Percentiles rank a stretch among this genome's conserved stretches.
These are phyloP conservation scores for Macaranga tanarius DNA, from an alignment of 441 rosid species.

Conservation along the genomic window DNA sequence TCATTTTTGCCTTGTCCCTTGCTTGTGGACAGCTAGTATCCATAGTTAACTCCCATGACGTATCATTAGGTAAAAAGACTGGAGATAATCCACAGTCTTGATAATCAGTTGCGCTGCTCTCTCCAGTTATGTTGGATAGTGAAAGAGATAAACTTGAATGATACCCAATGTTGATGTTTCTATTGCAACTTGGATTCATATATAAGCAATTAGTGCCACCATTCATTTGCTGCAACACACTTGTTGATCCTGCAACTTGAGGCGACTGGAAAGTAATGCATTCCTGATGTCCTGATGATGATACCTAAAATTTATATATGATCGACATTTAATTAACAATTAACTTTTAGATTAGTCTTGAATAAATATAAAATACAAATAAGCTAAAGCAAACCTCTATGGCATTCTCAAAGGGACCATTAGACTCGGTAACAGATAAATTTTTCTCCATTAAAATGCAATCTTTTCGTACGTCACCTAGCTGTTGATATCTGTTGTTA, in stretches of 20 bases:
- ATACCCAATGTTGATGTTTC: slow-evolving; percentile 45
- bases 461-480: slow-evolving; percentile 37
- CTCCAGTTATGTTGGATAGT: slow-evolving; percentile 56
- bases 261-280: slow-evolving; percentile 37
- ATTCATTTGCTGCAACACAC: slow-evolving; percentile 32
- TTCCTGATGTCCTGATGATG: slow-evolving; percentile 52
- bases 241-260: slow-evolving; percentile 27
- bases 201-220: slow-evolving; percentile 32
- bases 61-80: slow-evolving; percentile 41
- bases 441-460: slow-evolving; percentile 39
- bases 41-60: slow-evolving; percentile 65
- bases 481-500: slow-evolving; percentile 30
- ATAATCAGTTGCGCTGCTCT: slow-evolving; percentile 47
- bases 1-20: slow-evolving; percentile 61
- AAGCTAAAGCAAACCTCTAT: slow-evolving; percentile 40
- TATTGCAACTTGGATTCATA: slow-evolving; percentile 40
- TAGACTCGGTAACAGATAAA: slow-evolving; percentile 39
- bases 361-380: neutral
- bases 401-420: slow-evolving; percentile 43
- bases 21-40: slow-evolving; percentile 54
- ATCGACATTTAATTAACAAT: neutral
- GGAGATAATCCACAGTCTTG: slow-evolving; percentile 60
- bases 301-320: slow-evolving; percentile 36
- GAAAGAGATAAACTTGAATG: slow-evolving; percentile 53
- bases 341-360: neutral